Evolutionary conservation across 768 basidiomycete species (phyloP).

Genomic region (Cantharellus cinnabarinus): DNA sequence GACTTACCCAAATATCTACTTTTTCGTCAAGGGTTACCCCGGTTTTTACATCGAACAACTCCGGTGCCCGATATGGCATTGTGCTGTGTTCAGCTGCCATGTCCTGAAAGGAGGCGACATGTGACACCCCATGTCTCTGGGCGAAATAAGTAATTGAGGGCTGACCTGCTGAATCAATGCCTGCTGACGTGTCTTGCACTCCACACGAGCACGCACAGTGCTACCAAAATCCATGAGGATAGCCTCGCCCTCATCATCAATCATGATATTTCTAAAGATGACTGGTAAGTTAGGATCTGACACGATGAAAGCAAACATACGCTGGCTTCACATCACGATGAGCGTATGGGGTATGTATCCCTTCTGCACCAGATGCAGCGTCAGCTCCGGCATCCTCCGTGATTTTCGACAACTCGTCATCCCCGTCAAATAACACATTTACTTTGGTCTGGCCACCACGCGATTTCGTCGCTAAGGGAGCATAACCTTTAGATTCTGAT

Average conservation of each 20-base stretch:
- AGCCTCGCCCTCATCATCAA: slow-evolving; percentile 77
- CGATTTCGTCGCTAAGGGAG: neutral
- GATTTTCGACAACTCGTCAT: slow-evolving; percentile 32
- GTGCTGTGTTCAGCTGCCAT: slow-evolving; percentile 94
- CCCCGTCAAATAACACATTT: slow-evolving; percentile 59
- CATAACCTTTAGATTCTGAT: neutral
- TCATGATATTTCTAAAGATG: slow-evolving; percentile 70
- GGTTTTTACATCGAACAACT: slow-evolving; percentile 94
- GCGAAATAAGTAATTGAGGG: neutral
- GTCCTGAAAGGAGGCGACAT: slow-evolving; percentile 28
- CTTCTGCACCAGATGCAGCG: slow-evolving; percentile 17
- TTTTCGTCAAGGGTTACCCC: slow-evolving; percentile 74
- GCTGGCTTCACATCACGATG: slow-evolving; percentile 94
- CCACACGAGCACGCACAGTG: slow-evolving; percentile 65
- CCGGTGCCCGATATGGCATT: slow-evolving; percentile 96
- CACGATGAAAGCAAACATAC: slow-evolving; percentile 24
- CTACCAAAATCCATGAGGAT: slow-evolving; percentile 99
- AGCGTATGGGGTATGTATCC: slow-evolving; percentile 68
- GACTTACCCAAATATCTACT: slow-evolving; percentile 83
- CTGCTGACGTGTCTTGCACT: slow-evolving; percentile 61
- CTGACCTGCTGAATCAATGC: slow-evolving; percentile 74
- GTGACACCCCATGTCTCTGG: neutral
- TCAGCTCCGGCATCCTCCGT: slow-evolving; percentile 17
- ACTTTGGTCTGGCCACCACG: slow-evolving; percentile 5
- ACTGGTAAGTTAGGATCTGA: neutral